phyloP scores from a whole-genome alignment of 163 green algal genomes.

The Prototheca cutis region DNA sequence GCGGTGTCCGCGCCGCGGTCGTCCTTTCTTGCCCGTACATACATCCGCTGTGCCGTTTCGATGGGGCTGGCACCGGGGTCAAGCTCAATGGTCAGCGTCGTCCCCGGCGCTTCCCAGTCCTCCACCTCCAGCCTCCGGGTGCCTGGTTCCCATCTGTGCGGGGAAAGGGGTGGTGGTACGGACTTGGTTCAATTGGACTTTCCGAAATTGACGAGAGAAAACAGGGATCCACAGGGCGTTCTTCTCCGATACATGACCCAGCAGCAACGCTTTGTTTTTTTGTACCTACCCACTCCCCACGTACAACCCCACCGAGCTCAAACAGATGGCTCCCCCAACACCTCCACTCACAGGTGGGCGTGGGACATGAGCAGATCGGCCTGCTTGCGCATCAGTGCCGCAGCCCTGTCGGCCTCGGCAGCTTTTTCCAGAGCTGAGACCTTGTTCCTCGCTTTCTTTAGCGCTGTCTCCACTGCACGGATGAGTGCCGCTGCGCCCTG shows the following conservation, averaged over 20 bases:
- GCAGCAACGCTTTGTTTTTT: too few relatives aligned
- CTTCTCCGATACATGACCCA: too few relatives aligned
- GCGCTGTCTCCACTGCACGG: slow-evolving; percentile 2
- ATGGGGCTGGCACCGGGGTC: slow-evolving; percentile 37
- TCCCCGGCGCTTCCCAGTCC: slow-evolving; percentile 63
- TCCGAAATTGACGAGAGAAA: too few relatives aligned
- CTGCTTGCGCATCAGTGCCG: slow-evolving; percentile 25
- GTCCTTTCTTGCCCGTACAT: slow-evolving; percentile 52
- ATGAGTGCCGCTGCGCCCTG: slow-evolving; percentile 3
- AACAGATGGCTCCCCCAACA: not conserved
- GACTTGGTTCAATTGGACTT: too few relatives aligned
- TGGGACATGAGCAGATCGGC: slow-evolving; percentile 75
- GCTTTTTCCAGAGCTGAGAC: slow-evolving; percentile 24
- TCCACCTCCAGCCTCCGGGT: slow-evolving; percentile 31
- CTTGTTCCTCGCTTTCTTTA: slow-evolving; percentile 20
- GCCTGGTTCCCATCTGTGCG: not conserved
- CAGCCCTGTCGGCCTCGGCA: slow-evolving; percentile 15
- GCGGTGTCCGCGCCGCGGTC: slow-evolving; percentile 40
- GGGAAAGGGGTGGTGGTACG: not conserved
- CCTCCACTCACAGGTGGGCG: slow-evolving; percentile 36
- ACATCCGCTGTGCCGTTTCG: slow-evolving; percentile 39
- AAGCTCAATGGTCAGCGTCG: slow-evolving; percentile 36
- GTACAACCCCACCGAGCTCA: not conserved
- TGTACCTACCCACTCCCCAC: not conserved
- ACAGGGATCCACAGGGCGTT: too few relatives aligned